These are phyloP conservation scores for Hygrophoropsis aurantiaca DNA, from an alignment of 768 basidiomycete species.

Conservation along the genomic window DNA sequence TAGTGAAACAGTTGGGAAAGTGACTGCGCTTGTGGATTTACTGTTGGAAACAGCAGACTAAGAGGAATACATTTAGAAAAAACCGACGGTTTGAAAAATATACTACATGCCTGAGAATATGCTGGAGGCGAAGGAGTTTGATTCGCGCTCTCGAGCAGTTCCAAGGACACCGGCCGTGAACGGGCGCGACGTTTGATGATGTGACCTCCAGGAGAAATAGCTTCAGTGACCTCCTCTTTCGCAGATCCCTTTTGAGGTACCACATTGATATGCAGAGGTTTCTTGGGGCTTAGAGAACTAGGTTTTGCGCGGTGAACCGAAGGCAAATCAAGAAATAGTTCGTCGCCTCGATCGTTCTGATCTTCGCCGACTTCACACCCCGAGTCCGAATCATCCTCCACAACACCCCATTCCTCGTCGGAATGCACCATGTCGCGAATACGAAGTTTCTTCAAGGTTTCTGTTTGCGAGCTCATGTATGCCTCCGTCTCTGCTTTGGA, in stretches of 20 bases:
- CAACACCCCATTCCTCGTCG: conserved; percentile 42
- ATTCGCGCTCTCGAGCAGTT: conserved; percentile 54
- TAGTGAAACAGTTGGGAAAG: conserved; percentile 41
- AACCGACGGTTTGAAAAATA: conserved; percentile 9
- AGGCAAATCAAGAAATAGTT: conserved; percentile 30
- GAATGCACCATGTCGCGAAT: conserved; percentile 55
- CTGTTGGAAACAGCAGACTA: background rate
- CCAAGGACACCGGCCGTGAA: conserved; percentile 67
- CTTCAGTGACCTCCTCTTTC: conserved; percentile 62
- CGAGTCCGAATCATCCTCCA: conserved; percentile 48
- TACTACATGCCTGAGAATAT: conserved; percentile 25
- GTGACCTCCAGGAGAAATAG: conserved; percentile 76
- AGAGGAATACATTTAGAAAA: conserved; percentile 7
- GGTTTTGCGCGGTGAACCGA: conserved; percentile 26
- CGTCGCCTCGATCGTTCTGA: conserved; percentile 28
- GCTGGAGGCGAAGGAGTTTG: conserved; percentile 42
- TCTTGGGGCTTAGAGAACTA: conserved; percentile 28
- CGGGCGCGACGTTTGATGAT: conserved; percentile 74
- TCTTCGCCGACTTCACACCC: conserved; percentile 50
- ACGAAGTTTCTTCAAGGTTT: conserved; percentile 61
- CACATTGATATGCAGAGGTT: conserved; percentile 17
- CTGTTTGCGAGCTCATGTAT: conserved; percentile 52
- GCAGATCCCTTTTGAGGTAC: conserved; percentile 40
- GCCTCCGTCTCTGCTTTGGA: conserved; percentile 37
- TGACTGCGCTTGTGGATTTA: conserved; percentile 18